Evolutionary conservation across 2,329 filamentous ascomycete species (phyloP).

Genomic region (Sporothrix humicola): DNA sequence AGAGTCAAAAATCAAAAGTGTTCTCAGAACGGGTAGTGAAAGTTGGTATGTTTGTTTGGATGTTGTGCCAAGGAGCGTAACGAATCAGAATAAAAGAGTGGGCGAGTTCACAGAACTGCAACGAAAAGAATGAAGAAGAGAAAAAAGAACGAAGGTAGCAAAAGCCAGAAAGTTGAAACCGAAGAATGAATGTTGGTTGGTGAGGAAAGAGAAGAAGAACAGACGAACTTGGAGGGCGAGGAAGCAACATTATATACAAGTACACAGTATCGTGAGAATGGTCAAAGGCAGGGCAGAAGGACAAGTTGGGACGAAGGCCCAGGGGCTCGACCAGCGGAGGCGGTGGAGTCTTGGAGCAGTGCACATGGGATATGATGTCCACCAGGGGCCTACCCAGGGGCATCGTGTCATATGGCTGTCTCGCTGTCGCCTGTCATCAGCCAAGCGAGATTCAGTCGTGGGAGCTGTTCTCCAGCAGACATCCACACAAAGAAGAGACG

Average conservation of each 20-base stretch:
- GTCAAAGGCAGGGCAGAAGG: neutral
- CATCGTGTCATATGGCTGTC: conserved; percentile 20
- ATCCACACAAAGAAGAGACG: conserved; percentile 6
- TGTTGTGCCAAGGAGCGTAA: conserved; percentile 23
- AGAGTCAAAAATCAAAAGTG: conserved; percentile 9
- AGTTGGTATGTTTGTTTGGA: neutral
- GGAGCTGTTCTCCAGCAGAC: neutral
- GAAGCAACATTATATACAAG: conserved; percentile 9
- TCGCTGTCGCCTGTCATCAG: conserved; percentile 10
- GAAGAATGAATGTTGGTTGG: conserved; percentile 33
- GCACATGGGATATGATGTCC: conserved; percentile 9
- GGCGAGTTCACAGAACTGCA: conserved; percentile 37
- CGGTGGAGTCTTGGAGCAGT: conserved; percentile 1
- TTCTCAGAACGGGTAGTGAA: conserved; percentile 34
- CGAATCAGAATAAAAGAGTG: conserved; percentile 25
- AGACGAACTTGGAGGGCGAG: neutral
- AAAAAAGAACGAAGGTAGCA: conserved; percentile 33
- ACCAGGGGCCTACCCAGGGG: neutral
- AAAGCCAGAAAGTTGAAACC: conserved; percentile 25
- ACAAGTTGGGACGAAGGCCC: conserved; percentile 20
- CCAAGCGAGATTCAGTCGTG: conserved; percentile 24
- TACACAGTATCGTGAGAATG: neutral
- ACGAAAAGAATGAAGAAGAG: conserved; percentile 33
- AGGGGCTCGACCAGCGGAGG: neutral
- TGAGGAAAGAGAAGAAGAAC: conserved; percentile 25